These are phyloP conservation scores for Ramichloridium luteum DNA, from an alignment of 2,329 filamentous ascomycete species.

Conservation along the genomic window DNA sequence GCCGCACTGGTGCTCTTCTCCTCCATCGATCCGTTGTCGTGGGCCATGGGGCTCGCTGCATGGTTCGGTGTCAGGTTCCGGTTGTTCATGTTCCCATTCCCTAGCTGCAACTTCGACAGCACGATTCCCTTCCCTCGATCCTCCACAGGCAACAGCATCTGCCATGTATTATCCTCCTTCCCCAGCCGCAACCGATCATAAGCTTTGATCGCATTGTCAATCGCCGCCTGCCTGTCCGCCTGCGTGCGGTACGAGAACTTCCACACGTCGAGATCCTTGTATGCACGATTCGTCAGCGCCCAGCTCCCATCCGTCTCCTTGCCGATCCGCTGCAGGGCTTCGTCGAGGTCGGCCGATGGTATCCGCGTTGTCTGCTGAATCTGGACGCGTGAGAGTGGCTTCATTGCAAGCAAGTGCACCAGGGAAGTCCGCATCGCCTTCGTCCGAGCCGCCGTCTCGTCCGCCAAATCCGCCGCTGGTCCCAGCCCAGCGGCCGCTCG, in stretches of 20 bases:
- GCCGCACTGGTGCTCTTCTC: slow-evolving; percentile 13
- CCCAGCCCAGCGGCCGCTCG: slow-evolving; percentile 3
- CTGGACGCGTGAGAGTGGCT: slow-evolving; percentile 35
- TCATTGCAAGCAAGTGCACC: slow-evolving; percentile 44
- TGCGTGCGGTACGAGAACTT: slow-evolving; percentile 45
- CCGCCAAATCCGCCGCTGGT: slow-evolving; percentile 31
- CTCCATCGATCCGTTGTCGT: slow-evolving; percentile 12
- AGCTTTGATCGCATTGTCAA: slow-evolving; percentile 50
- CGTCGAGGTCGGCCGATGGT: slow-evolving; percentile 36
- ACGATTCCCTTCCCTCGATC: slow-evolving; percentile 51
- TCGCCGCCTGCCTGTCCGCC: slow-evolving; percentile 46
- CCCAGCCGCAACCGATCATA: slow-evolving; percentile 50
- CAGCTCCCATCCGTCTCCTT: slow-evolving; percentile 40
- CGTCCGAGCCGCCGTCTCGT: slow-evolving; percentile 22
- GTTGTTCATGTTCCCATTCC: slow-evolving; percentile 15
- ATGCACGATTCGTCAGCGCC: slow-evolving; percentile 45
- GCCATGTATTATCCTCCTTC: slow-evolving; percentile 50
- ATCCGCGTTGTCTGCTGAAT: slow-evolving; percentile 37
- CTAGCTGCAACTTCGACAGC: slow-evolving; percentile 46
- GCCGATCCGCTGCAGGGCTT: slow-evolving; percentile 40
- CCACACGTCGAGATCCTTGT: slow-evolving; percentile 50
- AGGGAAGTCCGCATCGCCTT: slow-evolving; percentile 34
- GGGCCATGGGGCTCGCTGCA: slow-evolving; percentile 19
- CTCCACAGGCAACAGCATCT: slow-evolving; percentile 46
- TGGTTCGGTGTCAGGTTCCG: slow-evolving; percentile 17